These are phyloP conservation scores for Tuber umbilicatum DNA, from an alignment of 495 filamentous ascomycete species.

Conservation along the genomic window DNA sequence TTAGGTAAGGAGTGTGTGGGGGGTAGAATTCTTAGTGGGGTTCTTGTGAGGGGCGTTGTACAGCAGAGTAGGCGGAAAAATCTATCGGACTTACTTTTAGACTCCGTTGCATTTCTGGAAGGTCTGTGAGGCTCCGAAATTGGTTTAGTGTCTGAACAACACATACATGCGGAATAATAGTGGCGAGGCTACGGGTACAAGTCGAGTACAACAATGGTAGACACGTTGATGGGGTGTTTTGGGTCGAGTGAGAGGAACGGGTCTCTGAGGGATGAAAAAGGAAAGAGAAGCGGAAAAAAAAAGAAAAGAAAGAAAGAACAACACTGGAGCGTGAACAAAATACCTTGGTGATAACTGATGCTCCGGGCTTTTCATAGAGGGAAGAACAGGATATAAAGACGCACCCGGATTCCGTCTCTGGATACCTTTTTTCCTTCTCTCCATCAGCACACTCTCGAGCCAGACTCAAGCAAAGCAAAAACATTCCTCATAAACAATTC, in stretches of 20 bases:
- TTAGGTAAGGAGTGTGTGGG: background rate
- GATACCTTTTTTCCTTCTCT: background rate
- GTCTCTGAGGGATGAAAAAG: background rate
- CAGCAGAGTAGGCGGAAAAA: background rate
- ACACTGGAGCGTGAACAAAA: background rate
- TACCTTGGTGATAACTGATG: background rate
- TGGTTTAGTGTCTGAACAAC: conserved; percentile 1
- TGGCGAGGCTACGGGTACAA: background rate
- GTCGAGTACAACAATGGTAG: background rate
- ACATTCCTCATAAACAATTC: background rate
- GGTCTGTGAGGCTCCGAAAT: background rate
- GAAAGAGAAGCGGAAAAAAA: background rate
- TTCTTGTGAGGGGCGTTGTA: background rate
- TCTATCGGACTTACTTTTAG: background rate
- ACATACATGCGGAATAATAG: conserved; percentile 1
- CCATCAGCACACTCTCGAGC: conserved; percentile 3
- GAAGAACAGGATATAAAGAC: background rate
- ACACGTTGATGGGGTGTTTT: background rate
- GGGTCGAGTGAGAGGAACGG: background rate
- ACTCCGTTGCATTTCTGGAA: background rate
- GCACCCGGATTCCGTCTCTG: background rate
- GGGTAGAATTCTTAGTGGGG: background rate
- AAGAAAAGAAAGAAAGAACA: background rate
- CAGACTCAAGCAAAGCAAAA: conserved; percentile 4
- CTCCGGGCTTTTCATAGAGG: background rate